phyloP scores from a whole-genome alignment of 305 asterid genomes.

The Coffea humblotiana region DNA sequence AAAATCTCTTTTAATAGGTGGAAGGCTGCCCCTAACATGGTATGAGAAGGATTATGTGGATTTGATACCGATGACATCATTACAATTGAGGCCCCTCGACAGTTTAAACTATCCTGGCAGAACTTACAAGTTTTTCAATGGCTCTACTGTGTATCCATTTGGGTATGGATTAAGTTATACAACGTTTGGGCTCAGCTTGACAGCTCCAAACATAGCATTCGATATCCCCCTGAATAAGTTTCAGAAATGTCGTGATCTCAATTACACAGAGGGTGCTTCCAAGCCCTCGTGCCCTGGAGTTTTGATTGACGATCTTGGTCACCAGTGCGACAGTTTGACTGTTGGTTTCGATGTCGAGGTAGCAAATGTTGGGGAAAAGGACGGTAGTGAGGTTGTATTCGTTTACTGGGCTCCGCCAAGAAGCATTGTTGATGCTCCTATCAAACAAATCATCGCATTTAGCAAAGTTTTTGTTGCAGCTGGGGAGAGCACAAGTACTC shows the following conservation, averaged over 20 bases:
- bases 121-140: conserved; percentile 38
- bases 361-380: conserved; percentile 25
- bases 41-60: conserved; percentile 21
- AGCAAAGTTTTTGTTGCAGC: conserved; percentile 18
- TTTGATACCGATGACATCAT: conserved; percentile 35
- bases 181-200: conserved; percentile 15
- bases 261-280: conserved; percentile 11
- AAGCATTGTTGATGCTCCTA: conserved; percentile 27
- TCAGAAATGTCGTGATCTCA: conserved; percentile 31
- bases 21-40: conserved; percentile 44
- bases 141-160: conserved; percentile 32
- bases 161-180: conserved; percentile 45
- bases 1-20: conserved; percentile 9
- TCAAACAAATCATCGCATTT: conserved; percentile 29
- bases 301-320: conserved; percentile 23
- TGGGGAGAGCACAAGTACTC: conserved; percentile 12
- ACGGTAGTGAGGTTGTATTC: conserved; percentile 33
- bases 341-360: conserved; percentile 27
- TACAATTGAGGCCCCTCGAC: conserved; percentile 28
- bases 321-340: neutral
- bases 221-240: conserved; percentile 19
- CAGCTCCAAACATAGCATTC: neutral
- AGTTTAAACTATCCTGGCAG: conserved; percentile 32
- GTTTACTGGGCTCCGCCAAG: conserved; percentile 30
- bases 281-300: conserved; percentile 27